These are phyloP conservation scores for Fraxinus cuspidata DNA, from an alignment of 257 asterid genomes.

Conservation along the genomic window DNA sequence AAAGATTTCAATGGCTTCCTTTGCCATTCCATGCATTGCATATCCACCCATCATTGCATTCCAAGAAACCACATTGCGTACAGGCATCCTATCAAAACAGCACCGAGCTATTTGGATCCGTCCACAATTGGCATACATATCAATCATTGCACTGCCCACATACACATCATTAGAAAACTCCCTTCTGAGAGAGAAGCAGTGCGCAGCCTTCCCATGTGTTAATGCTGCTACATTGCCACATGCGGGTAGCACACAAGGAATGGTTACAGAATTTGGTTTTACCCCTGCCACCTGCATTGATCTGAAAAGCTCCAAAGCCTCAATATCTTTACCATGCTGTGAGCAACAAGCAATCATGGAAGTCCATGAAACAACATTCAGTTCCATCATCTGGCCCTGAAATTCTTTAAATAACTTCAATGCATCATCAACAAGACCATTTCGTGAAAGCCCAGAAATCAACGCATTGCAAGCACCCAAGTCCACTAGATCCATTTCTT, in stretches of 20 bases:
- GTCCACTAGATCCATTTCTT: slow-evolving; percentile 55
- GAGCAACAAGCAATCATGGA: slow-evolving; percentile 83
- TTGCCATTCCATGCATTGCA: slow-evolving; percentile 80
- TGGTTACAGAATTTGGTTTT: slow-evolving; percentile 71
- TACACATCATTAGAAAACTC: slow-evolving; percentile 54
- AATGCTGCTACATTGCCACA: slow-evolving; percentile 87
- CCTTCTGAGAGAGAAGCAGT: slow-evolving; percentile 69
- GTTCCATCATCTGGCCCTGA: slow-evolving; percentile 45
- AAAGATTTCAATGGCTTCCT: slow-evolving; percentile 60
- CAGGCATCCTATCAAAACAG: slow-evolving; percentile 61
- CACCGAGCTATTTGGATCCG: slow-evolving; percentile 57
- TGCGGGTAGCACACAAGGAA: slow-evolving; percentile 89
- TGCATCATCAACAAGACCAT: slow-evolving; percentile 73
- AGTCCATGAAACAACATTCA: slow-evolving; percentile 94
- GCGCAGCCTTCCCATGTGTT: slow-evolving; percentile 79
- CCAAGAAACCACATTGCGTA: slow-evolving; percentile 80
- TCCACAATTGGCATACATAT: slow-evolving; percentile 93
- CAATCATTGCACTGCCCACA: slow-evolving; percentile 82
- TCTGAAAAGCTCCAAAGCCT: slow-evolving; percentile 79
- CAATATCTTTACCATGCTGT: slow-evolving; percentile 81
- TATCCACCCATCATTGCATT: slow-evolving; percentile 82
- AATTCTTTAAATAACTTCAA: slow-evolving; percentile 50
- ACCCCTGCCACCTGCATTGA: slow-evolving; percentile 75
- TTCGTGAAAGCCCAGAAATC: slow-evolving; percentile 73
- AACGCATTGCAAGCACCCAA: slow-evolving; percentile 74